Base-by-base conservation (phyloP, 1,139 yeast species). In the Trichomonascaceae sp. region DNA sequence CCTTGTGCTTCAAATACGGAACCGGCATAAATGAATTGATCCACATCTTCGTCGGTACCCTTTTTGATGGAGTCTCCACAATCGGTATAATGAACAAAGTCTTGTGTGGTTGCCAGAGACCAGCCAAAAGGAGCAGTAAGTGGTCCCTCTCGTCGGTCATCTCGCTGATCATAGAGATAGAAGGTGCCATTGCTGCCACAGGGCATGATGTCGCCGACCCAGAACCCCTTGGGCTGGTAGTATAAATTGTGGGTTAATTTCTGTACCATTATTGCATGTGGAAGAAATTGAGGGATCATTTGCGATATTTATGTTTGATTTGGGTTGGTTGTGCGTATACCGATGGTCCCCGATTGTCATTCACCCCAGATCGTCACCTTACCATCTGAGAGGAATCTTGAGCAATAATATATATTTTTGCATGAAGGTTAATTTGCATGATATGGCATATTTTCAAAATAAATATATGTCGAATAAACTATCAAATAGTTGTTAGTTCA, bases 131-230 rank as follows among this genome's bases (percentile, higher is more conserved):
- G 55, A 10, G 49, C 49, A 36, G 55, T 52, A 6, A 52, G 43
- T 49, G 55, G 55, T 5, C 55, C 55, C 20, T 52, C 45, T 13
- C 53, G 53, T 17, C 55, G 55, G 46, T 52, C 55, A 36, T 52
- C 55, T 44, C 55, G 43, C 19, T 50, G 53, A 30, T 52, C 55
- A 32, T 49, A 52, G 24, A 52, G 55, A 32, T 52, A 52, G 32
- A 52, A 52, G 30, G 53, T 50, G 19, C 55, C 55, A 38, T 52
- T 53, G 20, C 49, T 52, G 45, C 55, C 55, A 22, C 38, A 52
- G 10, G 55, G 55, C 55, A 52, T 52, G 50, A 52, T 50, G 38
- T 52, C 55, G 10, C 55, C 55, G 9, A 51, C 47, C 51, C 52
- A 51, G 30, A 22, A 22, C 27, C 54, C 54, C 17, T 51, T 51